Evolutionary conservation across 306 rosid genomes (phyloP).

Genomic region (Mucuna pruriens): DNA sequence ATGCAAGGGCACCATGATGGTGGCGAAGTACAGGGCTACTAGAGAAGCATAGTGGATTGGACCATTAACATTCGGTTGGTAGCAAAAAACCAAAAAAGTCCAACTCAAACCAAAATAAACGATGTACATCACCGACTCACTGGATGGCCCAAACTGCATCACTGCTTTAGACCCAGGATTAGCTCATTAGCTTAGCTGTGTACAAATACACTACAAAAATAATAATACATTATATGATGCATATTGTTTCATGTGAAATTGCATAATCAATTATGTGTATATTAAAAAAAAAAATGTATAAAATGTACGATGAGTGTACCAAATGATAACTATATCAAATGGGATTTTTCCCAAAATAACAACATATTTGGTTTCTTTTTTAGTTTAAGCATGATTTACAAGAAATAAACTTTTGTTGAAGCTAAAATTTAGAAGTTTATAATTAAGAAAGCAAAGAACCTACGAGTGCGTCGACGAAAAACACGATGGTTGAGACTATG

Average conservation of each 20-base stretch:
- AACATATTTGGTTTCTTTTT: background rate
- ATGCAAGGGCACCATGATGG: background rate
- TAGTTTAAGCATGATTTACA: background rate
- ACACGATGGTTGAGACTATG: background rate
- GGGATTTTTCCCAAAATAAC: background rate
- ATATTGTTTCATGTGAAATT: background rate
- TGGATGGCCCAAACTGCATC: background rate
- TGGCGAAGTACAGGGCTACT: background rate
- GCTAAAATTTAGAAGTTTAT: background rate
- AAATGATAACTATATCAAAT: background rate
- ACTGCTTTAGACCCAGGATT: background rate
- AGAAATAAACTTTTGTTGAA: background rate
- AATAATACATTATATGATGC: no score
- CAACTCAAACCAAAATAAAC: background rate
- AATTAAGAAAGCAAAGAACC: background rate
- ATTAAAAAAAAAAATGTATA: no score
- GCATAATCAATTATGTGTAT: background rate
- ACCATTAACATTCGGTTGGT: background rate
- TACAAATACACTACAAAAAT: no score
- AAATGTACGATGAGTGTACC: background rate
- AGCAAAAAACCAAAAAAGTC: background rate
- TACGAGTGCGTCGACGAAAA: background rate
- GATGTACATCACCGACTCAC: background rate
- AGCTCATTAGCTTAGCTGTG: background rate
- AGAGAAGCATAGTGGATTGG: background rate